phyloP scores from a whole-genome alignment of 352 stramenopile species.

The Globisporangium carolinianum region DNA sequence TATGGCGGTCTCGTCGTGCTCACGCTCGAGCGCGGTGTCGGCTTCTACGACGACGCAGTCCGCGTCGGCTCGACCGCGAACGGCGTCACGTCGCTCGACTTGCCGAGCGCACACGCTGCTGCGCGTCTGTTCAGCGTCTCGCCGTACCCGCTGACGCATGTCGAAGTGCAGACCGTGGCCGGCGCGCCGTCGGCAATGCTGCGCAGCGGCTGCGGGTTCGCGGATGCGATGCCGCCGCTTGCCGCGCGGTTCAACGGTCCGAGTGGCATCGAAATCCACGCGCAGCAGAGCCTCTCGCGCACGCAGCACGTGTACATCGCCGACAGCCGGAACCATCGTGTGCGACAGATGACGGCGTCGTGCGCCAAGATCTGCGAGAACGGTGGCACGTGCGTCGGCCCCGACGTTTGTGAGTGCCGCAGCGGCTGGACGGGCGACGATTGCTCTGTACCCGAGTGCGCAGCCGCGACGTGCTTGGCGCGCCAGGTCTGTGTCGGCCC shows the following conservation, averaged over 20 bases:
- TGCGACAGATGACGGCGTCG: conserved; percentile 85
- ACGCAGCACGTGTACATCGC: conserved; percentile 81
- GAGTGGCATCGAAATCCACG: conserved; percentile 61
- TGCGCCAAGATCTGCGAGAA: conserved; percentile 96
- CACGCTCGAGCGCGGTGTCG: conserved; percentile 44
- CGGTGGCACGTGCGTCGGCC: conserved; percentile 76
- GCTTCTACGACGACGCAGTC: conserved; percentile 19
- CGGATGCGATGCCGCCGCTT: conserved; percentile 82
- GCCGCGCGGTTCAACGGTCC: conserved; percentile 66
- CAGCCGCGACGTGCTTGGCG: conserved; percentile 24
- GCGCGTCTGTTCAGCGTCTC: conserved; percentile 55
- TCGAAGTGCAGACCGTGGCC: conserved; percentile 89
- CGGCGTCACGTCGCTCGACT: conserved; percentile 44
- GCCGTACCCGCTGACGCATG: conserved; percentile 31
- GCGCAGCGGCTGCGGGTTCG: conserved; percentile 80
- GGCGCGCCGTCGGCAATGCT: conserved; percentile 78
- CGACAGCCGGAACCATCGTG: conserved; percentile 91
- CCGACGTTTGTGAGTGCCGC: conserved; percentile 84
- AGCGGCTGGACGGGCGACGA: conserved; percentile 89
- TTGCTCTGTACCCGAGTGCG: conserved; percentile 78
- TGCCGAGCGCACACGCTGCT: conserved; percentile 25
- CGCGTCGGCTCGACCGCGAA: conserved; percentile 38
- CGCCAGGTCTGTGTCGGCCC: conserved; percentile 90
- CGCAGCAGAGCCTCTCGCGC: conserved; percentile 39
- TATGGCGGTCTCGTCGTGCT: conserved; percentile 63